phyloP scores from a whole-genome alignment of 441 rosid species.

The Pelargonium myrrhifolium region DNA sequence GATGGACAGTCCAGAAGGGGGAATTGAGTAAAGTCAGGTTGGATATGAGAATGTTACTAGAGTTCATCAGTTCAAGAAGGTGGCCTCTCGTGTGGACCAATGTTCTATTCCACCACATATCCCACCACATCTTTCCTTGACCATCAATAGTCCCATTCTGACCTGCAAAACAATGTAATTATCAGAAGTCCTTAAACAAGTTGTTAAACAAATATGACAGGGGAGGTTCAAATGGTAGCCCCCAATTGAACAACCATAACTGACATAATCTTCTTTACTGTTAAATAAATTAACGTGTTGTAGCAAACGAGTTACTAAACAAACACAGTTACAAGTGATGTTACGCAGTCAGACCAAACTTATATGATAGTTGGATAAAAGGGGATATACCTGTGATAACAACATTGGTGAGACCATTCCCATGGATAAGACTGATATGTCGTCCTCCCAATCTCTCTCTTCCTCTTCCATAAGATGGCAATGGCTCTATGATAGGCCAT shows the following conservation, averaged over 20 bases:
- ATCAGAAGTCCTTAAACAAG: background rate
- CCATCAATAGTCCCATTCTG: constrained; percentile 86
- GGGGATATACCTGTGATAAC: constrained; percentile 52
- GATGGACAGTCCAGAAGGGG: constrained; percentile 94
- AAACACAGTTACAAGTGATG: background rate
- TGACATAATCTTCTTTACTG: background rate
- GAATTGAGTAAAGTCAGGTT: constrained; percentile 75
- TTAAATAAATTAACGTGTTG: background rate
- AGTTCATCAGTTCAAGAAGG: constrained; percentile 79
- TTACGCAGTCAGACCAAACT: background rate
- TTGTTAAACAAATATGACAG: background rate
- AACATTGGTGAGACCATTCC: constrained; percentile 68
- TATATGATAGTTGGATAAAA: background rate
- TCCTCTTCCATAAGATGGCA: constrained; percentile 98
- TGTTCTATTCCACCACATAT: constrained; percentile 89
- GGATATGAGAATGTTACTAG: constrained; percentile 61
- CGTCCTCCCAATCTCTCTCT: constrained; percentile 90
- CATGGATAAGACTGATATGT: constrained; percentile 91
- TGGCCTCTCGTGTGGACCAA: constrained; percentile 82
- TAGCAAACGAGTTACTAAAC: background rate
- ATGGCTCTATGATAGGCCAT: constrained; percentile 82
- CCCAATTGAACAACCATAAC: background rate
- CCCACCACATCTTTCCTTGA: constrained; percentile 98
- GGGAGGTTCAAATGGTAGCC: background rate
- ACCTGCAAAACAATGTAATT: constrained; percentile 35